Evolutionary conservation across 140 eudicot genomes (phyloP).

Genomic region (Ambrosia hybrid): DNA sequence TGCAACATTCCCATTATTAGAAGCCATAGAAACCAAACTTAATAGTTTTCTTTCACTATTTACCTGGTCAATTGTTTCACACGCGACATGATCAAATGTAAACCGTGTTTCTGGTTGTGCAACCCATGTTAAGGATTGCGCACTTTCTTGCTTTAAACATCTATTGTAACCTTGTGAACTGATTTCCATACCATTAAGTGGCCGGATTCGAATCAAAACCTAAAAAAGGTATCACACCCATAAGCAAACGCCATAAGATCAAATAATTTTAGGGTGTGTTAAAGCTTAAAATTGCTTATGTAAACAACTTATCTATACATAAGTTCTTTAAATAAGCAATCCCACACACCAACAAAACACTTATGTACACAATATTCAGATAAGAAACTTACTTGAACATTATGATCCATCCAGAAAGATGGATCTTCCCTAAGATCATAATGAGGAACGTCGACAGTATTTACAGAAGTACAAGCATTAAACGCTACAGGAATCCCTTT

Average conservation of each 20-base stretch:
- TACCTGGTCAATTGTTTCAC: slow-evolving; percentile 94
- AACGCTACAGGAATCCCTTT: slow-evolving; percentile 57
- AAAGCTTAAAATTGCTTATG: no score
- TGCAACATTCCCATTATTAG: no score
- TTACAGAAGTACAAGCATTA: slow-evolving; percentile 41
- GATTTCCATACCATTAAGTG: slow-evolving; percentile 75
- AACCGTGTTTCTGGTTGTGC: slow-evolving; percentile 87
- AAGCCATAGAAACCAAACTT: no score
- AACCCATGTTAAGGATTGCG: slow-evolving; percentile 78
- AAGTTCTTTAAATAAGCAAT: no score
- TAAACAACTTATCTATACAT: no score
- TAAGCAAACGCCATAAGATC: slow-evolving; percentile 4
- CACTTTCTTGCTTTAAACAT: slow-evolving; percentile 88
- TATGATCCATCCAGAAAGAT: slow-evolving; percentile 97
- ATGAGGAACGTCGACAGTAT: slow-evolving; percentile 77
- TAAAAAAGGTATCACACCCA: slow-evolving; percentile 25
- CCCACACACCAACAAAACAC: neutral
- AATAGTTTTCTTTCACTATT: neutral
- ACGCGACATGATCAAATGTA: slow-evolving; percentile 94
- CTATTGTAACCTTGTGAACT: slow-evolving; percentile 59
- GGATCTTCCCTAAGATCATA: slow-evolving; percentile 89
- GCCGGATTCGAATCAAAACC: slow-evolving; percentile 90
- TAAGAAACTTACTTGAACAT: slow-evolving; percentile 69
- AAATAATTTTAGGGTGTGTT: no score
- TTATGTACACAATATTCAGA: neutral